Base-by-base conservation (phyloP, 441 rosid genomes). In the Erysimum cheiri region DNA sequence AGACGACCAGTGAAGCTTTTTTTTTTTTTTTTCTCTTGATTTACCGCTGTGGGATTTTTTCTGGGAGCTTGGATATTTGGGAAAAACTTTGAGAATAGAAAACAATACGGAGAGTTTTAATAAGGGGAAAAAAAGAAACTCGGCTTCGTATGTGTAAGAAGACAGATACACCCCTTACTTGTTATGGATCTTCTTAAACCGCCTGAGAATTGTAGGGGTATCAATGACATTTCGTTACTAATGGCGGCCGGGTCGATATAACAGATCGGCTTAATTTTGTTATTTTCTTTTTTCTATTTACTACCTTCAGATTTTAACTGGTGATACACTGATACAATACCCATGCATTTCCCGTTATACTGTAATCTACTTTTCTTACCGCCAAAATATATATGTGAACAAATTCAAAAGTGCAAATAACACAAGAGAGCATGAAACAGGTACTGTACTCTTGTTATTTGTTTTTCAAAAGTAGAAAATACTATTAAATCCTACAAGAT, bases 401-500 rank as follows among this genome's bases (percentile, higher is more conserved):
- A 46, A 74, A 53, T 67, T 74, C 78, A 74, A 74, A 74, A 8
- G 35, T 74, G 58, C 73, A 26, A 60, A 48, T 43, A 19, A 28
- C 37, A 60, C 48, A 31, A 3, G 19, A 14, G 35, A 41, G 8
- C 62, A 73, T 60, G 14, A 43, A 59, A 26, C 33, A 41, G 24
- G 4, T 11, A 8, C 0, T 22, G 24, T 22, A 15, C 24, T 40
- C 35, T 22, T 29, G 6, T 2, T 13, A 24, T 65, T 9, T n/a
- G 0, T 0, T 36, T 22, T 22, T 0, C 0, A 4, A 7, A 7
- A 12, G 0, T 1, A 31, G 4, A 24, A 6, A 29, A 6, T 29
- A 17, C 10, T 22, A 12, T 47, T 8, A 54, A 5, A 3, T 49
- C 8, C 3, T 13, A 4, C 19, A n/a, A 48, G 12, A 87, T 31